Evolutionary conservation across 2,329 filamentous ascomycete genomes (phyloP), one percentile per base, ranked within the genome.

Genomic region (Ceratocystiopsis minuta): DNA sequence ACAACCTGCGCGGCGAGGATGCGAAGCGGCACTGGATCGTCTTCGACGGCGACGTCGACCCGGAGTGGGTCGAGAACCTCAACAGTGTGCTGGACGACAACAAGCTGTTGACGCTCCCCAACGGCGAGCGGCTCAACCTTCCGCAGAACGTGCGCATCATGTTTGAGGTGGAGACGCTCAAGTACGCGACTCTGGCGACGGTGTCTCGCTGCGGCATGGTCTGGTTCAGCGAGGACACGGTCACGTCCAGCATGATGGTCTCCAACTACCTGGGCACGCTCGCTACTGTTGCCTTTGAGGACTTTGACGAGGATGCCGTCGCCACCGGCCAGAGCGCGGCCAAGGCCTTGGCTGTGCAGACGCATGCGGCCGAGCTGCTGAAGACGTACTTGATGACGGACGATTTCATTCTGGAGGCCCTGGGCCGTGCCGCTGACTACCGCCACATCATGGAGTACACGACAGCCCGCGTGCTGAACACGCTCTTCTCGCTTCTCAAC

Each of bases 151-250:
- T 99, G 20, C 84, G 92, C 51, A 93, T 99, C 61, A 95, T 99
- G 87, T 99, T 99, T 54, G 90, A 99, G 64, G 90, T 99, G 33
- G 92, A 98, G 63, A 96, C 80, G 3, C 68, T 99, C 46, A 94
- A 92, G 57, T 98, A 98, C 57, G 90, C 90, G 34, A 99, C 90
- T 0, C 73, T 98, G 37, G 90, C 90, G 43, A 99, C 90, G n/a
- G 90, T 99, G 55, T 92, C 83, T 77, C 86, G 90, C 63, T 99
- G 90, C 58, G 90, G 90, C 70, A 99, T 99, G 90, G 92, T 99
- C 14, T 99, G 90, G 90, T 98, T 96, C 64, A 98, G 86, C 56
- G 88, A 95, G 53, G 92, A 98, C 55, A 96, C 87, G 24, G 88
- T 99, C 35, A 88, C 85, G 31, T 75, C 88, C 1, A 73, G 72